Conservation (phyloP, 1,284 basidiomycete genomes). For the Pulchroboletus neoregius region DNA sequence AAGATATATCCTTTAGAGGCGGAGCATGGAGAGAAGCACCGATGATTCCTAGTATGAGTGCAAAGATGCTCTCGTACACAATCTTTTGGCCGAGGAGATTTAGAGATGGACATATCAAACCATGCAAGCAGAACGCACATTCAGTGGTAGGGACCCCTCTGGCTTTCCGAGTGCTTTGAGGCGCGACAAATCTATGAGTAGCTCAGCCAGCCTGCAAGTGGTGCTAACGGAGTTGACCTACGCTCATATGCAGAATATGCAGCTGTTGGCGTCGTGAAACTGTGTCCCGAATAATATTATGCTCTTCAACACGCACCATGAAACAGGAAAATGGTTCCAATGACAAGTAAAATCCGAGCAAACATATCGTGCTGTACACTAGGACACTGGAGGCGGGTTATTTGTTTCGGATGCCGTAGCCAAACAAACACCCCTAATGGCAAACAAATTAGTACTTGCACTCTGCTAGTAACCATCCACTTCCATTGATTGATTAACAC, state of each 20-base stretch:
- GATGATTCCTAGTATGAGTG: conserved; percentile 64
- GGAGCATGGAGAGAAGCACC: conserved; percentile 70
- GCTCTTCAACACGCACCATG: conserved; percentile 41
- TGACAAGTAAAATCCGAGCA: conserved; percentile 40
- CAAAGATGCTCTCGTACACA: conserved; percentile 60
- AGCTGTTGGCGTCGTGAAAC: conserved; percentile 38
- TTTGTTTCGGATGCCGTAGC: conserved; percentile 16
- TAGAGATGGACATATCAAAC: not conserved
- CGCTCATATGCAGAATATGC: conserved; percentile 63
- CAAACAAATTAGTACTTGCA: too few species aligned
- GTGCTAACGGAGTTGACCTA: conserved; percentile 33
- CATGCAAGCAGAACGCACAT: conserved; percentile 41
- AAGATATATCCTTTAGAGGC: conserved; percentile 72
- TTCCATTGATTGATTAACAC: too few species aligned
- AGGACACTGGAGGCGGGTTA: not conserved
- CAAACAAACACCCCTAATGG: conserved; percentile 14
- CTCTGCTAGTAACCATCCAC: too few species aligned
- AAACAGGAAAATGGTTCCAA: conserved; percentile 45
- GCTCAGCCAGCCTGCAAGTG: conserved; percentile 1
- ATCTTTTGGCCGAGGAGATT: conserved; percentile 45
- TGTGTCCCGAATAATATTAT: not conserved
- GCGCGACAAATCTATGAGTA: conserved; percentile 59
- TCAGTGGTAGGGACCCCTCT: conserved; percentile 58
- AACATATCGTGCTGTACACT: conserved; percentile 35
- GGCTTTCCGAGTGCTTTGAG: conserved; percentile 69